Evolutionary conservation across 2,329 filamentous ascomycete genomes (phyloP), one percentile per base, ranked within the genome.

Genomic region (Venturiaceae sp.): DNA sequence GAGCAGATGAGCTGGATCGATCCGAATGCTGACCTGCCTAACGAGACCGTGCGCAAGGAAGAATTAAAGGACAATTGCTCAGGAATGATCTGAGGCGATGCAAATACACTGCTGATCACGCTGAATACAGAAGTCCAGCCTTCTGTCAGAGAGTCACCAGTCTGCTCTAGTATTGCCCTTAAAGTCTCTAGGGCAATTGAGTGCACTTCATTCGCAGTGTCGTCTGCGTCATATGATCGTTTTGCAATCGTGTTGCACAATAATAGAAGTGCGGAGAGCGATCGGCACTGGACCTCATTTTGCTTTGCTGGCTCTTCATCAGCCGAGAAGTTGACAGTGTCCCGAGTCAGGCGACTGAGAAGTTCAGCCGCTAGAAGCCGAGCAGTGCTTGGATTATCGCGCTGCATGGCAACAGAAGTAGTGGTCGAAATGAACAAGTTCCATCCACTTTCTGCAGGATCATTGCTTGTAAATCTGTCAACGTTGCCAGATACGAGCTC

Each of bases 1-100:
- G 94, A 96, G 70, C 92, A 95, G 50, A 99, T 87, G 3, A 99
- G 83, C 69, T 97, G 90, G 13, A 95, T 77, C 2, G 92, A 95
- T 63, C 84, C 87, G 70, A 99, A 99, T 0, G 92, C 88, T 16
- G 90, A 87, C 61, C 91, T 83, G 55, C 96, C 88, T 23, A 97
- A 80, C 63, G 86, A 86, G 47, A 84, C 80, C 13, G 91, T 92
- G 6, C 77, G 71, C 9, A 77, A 66, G 54, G 33, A 44, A 13
- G 55, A 54, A 33, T 58, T 50, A 3, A 58, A 37, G 7, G 64
- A 30, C 34, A n/a, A 7, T 44, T 47, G 14, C 30, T 58, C 39
- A n/a, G 28, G 14, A 8, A 8, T 36, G 4, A 30, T 23, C 19
- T 28, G 16, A 1, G 26, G 8, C 39, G 55, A 30, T 19, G 7